phyloP scores from a whole-genome alignment of 306 rosid genomes.

The Comarum palustre region DNA sequence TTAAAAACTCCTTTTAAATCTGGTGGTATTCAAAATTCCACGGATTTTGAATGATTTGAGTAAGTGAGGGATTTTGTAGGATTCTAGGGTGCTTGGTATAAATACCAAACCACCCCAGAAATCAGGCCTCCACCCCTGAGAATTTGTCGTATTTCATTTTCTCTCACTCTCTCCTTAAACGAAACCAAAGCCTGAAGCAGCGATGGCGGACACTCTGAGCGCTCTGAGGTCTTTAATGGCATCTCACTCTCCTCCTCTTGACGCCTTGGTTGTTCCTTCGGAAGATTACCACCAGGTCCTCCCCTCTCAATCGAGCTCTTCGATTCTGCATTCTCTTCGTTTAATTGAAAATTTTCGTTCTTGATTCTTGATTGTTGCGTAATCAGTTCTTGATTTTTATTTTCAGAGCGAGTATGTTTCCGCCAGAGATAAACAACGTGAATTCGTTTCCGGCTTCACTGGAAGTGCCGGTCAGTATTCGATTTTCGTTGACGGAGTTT shows the following conservation, averaged over 20 bases:
- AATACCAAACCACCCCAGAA: no score
- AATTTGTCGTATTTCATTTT: no score
- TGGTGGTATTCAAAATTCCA: no score
- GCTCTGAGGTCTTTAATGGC: constrained; percentile 74
- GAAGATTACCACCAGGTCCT: constrained; percentile 93
- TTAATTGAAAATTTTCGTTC: neutral
- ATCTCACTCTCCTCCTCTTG: constrained; percentile 81
- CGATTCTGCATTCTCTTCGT: neutral
- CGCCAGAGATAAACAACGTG: constrained; percentile 76
- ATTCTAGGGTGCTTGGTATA: no score
- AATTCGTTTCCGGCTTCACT: constrained; percentile 83
- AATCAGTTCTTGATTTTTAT: neutral
- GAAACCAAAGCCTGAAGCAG: neutral
- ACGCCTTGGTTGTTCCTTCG: constrained; percentile 84
- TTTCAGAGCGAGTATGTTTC: constrained; percentile 98
- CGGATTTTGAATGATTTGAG: no score
- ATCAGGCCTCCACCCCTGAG: no score
- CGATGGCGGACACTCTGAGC: constrained; percentile 74
- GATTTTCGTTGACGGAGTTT: neutral
- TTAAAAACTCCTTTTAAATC: no score
- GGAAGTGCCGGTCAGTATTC: constrained; percentile 84
- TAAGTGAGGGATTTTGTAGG: no score
- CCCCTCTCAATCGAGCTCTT: neutral
- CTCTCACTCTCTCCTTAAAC: no score
- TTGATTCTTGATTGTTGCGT: neutral